Conservation (phyloP, 129 eudicot genomes). For the Daucus carota region DH1_v3.0 NC_030382.2:53547001-53547500, state of each 20-base stretch:
- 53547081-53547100: constrained; percentile 28
- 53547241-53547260: constrained; percentile 40
- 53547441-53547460: neutral
- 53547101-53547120: constrained; percentile 56
- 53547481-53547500: constrained; percentile 33
- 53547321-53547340: neutral
- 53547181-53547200: constrained; percentile 26
- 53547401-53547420: neutral
- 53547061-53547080: neutral
- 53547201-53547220: constrained; percentile 20
- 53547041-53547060: neutral
- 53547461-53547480: constrained; percentile 22
- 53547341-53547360: neutral
- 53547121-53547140: constrained; percentile 35
- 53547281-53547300: neutral
- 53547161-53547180: constrained; percentile 32
- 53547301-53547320: neutral
- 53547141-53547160: constrained; percentile 37
- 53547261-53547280: neutral
- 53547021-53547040: neutral
- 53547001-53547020: constrained; percentile 28
- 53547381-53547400: neutral
- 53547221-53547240: constrained; percentile 32
- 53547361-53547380: neutral
- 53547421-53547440: neutral